Percentiles rank a stretch among this genome's conserved stretches.
These are phyloP conservation scores for Thermochaetoides dissita DNA, from an alignment of 2,329 filamentous ascomycete species.

Conservation along the genomic window DNA sequence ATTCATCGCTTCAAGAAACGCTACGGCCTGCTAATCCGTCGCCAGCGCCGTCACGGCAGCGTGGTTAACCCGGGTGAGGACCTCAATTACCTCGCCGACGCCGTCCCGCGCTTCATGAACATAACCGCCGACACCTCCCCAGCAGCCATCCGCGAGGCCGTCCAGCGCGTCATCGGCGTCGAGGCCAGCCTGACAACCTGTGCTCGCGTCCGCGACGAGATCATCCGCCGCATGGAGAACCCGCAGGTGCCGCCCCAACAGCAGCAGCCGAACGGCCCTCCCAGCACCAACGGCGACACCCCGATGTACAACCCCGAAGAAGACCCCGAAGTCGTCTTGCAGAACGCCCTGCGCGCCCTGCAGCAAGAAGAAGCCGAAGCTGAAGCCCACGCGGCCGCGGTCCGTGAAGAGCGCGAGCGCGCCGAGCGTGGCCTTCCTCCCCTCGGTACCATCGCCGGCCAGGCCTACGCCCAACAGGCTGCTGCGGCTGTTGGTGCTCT, in stretches of 20 bases:
- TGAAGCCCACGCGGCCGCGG: slow-evolving; percentile 41
- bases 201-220: slow-evolving; percentile 44
- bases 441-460: slow-evolving; percentile 12
- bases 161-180: slow-evolving; percentile 41
- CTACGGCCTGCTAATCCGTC: slow-evolving; percentile 43
- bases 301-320: slow-evolving; percentile 29
- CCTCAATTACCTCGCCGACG: slow-evolving; percentile 46
- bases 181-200: slow-evolving; percentile 40
- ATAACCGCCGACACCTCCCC: slow-evolving; percentile 45
- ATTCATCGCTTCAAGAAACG: slow-evolving; percentile 52
- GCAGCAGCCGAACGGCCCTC: background rate
- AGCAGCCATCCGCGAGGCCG: slow-evolving; percentile 42
- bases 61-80: slow-evolving; percentile 38
- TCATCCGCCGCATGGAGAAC: slow-evolving; percentile 30
- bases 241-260: slow-evolving; percentile 7
- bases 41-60: slow-evolving; percentile 39
- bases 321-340: slow-evolving; percentile 43
- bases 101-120: slow-evolving; percentile 44
- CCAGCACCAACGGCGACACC: slow-evolving; percentile 9
- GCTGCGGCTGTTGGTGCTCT: slow-evolving; percentile 7
- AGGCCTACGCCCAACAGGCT: slow-evolving; percentile 16
- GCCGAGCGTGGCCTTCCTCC: slow-evolving; percentile 27
- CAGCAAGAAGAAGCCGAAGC: slow-evolving; percentile 46
- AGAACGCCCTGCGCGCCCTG: slow-evolving; percentile 43
- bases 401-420: slow-evolving; percentile 37